Evolutionary conservation across 2,329 filamentous ascomycete genomes (phyloP), one percentile per base, ranked within the genome.

Genomic region (Aspergillus fumigatiaffinis): DNA sequence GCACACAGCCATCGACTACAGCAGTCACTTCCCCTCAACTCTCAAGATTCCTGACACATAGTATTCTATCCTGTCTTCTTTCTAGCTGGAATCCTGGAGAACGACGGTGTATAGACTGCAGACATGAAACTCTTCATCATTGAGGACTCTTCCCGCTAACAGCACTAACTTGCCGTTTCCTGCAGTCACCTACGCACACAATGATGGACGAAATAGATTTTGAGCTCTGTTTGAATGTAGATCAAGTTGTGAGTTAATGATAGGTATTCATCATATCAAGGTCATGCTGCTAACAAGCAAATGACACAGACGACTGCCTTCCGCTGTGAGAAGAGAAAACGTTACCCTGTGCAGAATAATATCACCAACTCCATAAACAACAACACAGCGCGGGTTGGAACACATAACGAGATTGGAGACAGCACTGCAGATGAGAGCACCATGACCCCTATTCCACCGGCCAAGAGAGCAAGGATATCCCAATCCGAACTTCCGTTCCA

Each of bases 171-270:
- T 47, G 21, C 44, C 44, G 2, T 26, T 23, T 26, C 42, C 10
- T 21, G 10, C 44, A 47, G 44, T 3, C 21, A 7, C 23, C 44
- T 7, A 17, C 44, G 3, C 21, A 35, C 51, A 53, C 42, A 5
- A 63, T 60, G 53, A 64, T 64, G 60, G 63, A 63, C 20, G 55
- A 55, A n/a, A 55, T 60, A 17, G 63, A 66, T n/a, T 55, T 66
- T 14, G 59, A 64, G 51, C 58, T 66, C 17, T 66, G 62, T 49
- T 53, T 63, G 1, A 25, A 58, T 25, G 54, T 66, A 29, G 57
- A 64, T 14, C 29, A 57, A 25, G 44, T 51, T 7, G 60, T 66
- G 53, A 60, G 60, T 54, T 6, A 5, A 48, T n/a, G 2, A 23
- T 9, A 23, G 5, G n/a, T 10, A 21, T 46, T 12, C 9, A 14